Conservation (phyloP, 805 yeast genomes). For the Candida gorgasii region DNA sequence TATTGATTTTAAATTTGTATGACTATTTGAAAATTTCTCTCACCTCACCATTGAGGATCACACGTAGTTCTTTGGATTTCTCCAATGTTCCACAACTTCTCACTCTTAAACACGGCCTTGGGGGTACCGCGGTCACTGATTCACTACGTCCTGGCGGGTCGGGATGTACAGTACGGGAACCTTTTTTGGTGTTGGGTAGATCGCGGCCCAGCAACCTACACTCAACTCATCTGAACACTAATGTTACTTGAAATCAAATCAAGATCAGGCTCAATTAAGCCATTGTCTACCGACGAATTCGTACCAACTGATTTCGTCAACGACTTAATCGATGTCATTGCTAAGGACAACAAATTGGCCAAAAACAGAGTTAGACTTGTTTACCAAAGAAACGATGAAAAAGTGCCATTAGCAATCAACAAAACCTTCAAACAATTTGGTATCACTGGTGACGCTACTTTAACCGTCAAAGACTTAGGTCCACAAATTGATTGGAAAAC, state of each 20-base stretch:
- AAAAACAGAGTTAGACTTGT: conserved; percentile 27
- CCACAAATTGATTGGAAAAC: conserved; percentile 91
- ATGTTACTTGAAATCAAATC: conserved; percentile 44
- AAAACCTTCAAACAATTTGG: conserved; percentile 50
- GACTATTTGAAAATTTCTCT: conserved; percentile 8
- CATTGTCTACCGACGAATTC: conserved; percentile 44
- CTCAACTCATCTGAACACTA: not conserved
- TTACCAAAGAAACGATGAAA: conserved; percentile 26
- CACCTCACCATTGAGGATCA: not conserved
- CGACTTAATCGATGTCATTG: conserved; percentile 45
- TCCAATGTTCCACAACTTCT: not conserved
- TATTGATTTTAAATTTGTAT: conserved; percentile 13
- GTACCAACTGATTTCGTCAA: conserved; percentile 34
- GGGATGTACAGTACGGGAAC: too few relatives aligned
- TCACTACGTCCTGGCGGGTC: too few relatives aligned
- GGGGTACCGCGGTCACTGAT: too few relatives aligned
- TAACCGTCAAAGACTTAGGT: conserved; percentile 85
- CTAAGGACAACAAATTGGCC: conserved; percentile 43
- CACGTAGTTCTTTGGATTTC: conserved; percentile 5
- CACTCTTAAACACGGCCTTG: too few relatives aligned
- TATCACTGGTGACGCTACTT: conserved; percentile 32
- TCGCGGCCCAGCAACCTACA: not conserved
- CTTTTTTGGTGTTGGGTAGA: too few relatives aligned
- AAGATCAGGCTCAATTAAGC: conserved; percentile 59
- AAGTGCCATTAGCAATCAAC: conserved; percentile 46